Percentiles rank a stretch among this genome's conserved stretches.
Conservation (phyloP, 345 rosid species). For the Lumnitzera racemosa region DNA sequence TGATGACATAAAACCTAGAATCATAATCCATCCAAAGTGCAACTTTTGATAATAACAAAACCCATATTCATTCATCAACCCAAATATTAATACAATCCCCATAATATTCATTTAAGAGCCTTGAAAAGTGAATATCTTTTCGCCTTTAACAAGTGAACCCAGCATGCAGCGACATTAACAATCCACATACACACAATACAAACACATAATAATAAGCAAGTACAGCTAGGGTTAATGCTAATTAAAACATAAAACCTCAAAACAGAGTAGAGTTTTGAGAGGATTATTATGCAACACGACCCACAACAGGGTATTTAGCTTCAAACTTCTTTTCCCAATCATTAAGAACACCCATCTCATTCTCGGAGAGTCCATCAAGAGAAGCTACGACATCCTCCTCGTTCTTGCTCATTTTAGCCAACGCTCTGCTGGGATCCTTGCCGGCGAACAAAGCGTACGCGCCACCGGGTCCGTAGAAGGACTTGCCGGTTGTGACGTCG, state of each 20-base stretch:
- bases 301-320: conserved; percentile 81
- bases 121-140: too few species aligned
- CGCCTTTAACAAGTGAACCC: too few species aligned
- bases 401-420: conserved; percentile 93
- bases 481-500: conserved; percentile 62
- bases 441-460: conserved; percentile 69
- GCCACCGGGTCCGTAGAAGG: conserved; percentile 78
- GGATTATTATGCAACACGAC: conserved; percentile 33
- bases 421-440: conserved; percentile 79
- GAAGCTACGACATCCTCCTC: conserved; percentile 63
- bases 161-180: too few species aligned
- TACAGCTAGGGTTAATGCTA: too few species aligned
- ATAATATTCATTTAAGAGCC: too few species aligned
- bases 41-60: too few species aligned
- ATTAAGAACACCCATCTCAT: conserved; percentile 63
- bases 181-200: too few species aligned
- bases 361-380: conserved; percentile 61
- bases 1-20: too few species aligned
- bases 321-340: conserved; percentile 90
- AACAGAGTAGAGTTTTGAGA: conserved; percentile 11
- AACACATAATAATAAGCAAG: too few species aligned
- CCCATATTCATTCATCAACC: too few species aligned
- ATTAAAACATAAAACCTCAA: neutral
- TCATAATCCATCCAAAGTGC: too few species aligned
- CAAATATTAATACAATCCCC: too few species aligned